A percentile compares a stretch with the other conserved stretches of the same genome.
phyloP scores from a whole-genome alignment of 2,329 filamentous ascomycete species.

The Phialophora chinensis region DNA sequence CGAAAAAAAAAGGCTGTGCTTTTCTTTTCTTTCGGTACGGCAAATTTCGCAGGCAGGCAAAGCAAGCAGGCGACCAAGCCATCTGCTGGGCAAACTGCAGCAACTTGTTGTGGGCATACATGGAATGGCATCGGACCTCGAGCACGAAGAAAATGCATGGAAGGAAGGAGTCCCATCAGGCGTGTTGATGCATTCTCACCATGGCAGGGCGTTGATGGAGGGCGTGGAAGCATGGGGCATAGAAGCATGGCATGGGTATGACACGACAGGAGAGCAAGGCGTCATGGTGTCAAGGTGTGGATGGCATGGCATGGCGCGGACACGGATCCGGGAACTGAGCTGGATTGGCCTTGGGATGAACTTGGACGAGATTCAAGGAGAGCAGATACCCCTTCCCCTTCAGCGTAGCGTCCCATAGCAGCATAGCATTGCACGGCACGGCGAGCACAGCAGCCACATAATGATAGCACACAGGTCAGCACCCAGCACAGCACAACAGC shows the following conservation, averaged over 20 bases:
- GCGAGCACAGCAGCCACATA: background rate
- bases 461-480: no score
- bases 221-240: no score
- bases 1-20: background rate
- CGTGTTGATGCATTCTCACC: background rate
- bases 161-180: background rate
- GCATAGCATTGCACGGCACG: background rate
- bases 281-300: background rate
- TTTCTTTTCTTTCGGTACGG: background rate
- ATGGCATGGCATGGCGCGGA: background rate
- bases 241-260: background rate
- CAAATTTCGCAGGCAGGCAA: background rate
- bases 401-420: background rate
- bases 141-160: background rate
- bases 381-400: background rate
- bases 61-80: background rate
- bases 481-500: background rate
- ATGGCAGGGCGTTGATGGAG: background rate
- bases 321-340: background rate
- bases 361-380: background rate
- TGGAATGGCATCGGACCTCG: background rate
- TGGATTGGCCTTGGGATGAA: background rate
- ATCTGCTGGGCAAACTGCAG: background rate
- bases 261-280: background rate
- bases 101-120: background rate